Evolutionary conservation across 1,284 basidiomycete species (phyloP), one percentile per base, ranked within the genome.

Genomic region (Termitomyces sp.): DNA sequence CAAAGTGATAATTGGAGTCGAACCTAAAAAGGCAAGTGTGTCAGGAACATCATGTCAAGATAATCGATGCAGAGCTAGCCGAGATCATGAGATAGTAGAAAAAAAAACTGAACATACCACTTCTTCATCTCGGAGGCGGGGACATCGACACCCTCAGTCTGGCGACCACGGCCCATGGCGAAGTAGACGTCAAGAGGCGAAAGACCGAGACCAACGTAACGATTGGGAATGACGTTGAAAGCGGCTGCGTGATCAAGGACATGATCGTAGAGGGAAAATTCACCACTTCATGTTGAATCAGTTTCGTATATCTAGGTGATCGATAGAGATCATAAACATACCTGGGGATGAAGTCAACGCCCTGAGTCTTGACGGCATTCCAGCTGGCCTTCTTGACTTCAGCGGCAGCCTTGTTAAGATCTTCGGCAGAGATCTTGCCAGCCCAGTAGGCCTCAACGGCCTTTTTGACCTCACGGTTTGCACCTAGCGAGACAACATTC

Each of bases 111-210:
- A 52, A 75, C 82, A 60, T 65, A 90, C 93, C 94, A 98, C 77
- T 97, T 98, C 85, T 97, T 97, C 96, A 98, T 99, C 81, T 98
- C 96, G 65, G 86, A 95, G 53, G 96, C 96, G 52, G 94, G 94
- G 60, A 98, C 92, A 77, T 99, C 97, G 66, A 99, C 94, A 62
- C 86, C 88, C 60, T 85, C 89, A 59, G 88, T 83, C 78, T 99
- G 97, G 69, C 95, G 93, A 60, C 97, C 97, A 78, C 97, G 97
- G 61, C 95, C 97, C 92, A 99, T 95, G 66, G 97, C 94, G 66
- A 98, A 98, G 80, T 93, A 98, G 70, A 94, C 88, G 79, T 99
- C 97, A 63, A 99, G 87, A 57, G 86, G 80, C 44, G 91, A 91
- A 54, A 99, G 81, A 61, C 88, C 87, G 65, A 92, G 90, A 61